Evolutionary conservation across 345 rosid species (phyloP).

Genomic region (Cardamine chenopodiifolia): DNA sequence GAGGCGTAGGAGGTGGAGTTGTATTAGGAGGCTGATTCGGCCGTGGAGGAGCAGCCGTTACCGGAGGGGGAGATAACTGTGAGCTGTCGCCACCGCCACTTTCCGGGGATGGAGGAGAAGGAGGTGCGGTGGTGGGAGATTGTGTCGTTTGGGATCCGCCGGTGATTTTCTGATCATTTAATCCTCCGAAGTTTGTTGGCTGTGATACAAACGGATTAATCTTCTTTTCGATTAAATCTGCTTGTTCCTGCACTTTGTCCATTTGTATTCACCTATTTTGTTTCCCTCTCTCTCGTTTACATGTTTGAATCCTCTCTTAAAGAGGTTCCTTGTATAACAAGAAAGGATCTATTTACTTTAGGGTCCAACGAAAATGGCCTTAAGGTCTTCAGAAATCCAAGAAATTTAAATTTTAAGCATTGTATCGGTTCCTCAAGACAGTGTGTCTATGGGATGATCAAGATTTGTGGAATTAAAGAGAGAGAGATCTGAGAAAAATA

Average conservation of each 20-base stretch:
- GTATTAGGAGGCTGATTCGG: not conserved
- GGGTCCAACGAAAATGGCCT: not conserved
- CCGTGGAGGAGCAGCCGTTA: conserved; percentile 26
- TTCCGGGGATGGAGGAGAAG: conserved; percentile 35
- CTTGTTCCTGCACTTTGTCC: conserved; percentile 44
- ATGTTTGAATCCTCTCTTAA: conserved; percentile 16
- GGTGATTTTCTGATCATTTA: conserved; percentile 22
- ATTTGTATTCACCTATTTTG: conserved; percentile 24
- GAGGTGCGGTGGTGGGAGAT: conserved; percentile 42
- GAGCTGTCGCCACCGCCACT: not conserved
- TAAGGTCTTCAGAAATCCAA: not conserved
- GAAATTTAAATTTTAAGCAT: too few relatives aligned
- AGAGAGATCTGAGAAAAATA: not conserved
- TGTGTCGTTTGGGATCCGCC: conserved; percentile 23
- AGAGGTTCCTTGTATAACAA: conserved; percentile 19
- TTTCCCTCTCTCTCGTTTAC: conserved; percentile 4
- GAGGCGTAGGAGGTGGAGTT: conserved; percentile 34
- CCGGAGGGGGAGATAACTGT: conserved; percentile 35
- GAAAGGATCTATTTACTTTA: not conserved
- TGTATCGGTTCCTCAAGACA: not conserved
- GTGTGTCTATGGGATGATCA: not conserved
- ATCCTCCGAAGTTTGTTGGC: conserved; percentile 26
- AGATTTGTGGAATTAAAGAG: conserved; percentile 8
- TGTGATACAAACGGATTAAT: conserved; percentile 38
- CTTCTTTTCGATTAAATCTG: conserved; percentile 32